Conservation (phyloP, 208 protist species). For the Acanthamoeba polyphaga region DNA sequence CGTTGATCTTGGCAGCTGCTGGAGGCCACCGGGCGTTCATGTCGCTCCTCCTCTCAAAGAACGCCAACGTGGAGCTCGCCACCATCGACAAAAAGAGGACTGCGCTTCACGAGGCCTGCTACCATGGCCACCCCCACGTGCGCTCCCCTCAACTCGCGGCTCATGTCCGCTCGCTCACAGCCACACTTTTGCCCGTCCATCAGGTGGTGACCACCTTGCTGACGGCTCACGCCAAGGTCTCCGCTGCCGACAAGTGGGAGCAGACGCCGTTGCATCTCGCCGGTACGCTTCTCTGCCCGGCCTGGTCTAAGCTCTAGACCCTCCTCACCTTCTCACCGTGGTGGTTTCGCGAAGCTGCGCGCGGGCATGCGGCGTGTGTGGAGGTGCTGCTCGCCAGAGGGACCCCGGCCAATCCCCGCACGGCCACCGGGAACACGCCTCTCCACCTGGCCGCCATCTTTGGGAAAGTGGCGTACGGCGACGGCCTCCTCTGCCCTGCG, state of each 20-base stretch:
- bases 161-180: too few species aligned
- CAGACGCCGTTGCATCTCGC: slow-evolving; percentile 36
- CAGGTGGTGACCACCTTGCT: neutral
- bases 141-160: too few species aligned
- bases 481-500: neutral
- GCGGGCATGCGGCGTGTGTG: slow-evolving; percentile 29
- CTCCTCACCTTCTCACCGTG: too few species aligned
- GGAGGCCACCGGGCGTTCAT: neutral
- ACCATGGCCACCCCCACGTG: slow-evolving; percentile 18
- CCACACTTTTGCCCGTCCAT: too few species aligned
- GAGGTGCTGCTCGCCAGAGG: neutral
- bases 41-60: slow-evolving; percentile 35
- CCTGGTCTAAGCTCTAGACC: neutral
- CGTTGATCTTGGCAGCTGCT: slow-evolving; percentile 1
- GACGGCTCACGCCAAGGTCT: neutral
- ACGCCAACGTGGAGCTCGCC: slow-evolving; percentile 6
- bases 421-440: slow-evolving; percentile 27
- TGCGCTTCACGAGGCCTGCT: slow-evolving; percentile 32
- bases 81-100: slow-evolving; percentile 41
- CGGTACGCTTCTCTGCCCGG: neutral
- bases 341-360: neutral
- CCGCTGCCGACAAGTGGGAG: slow-evolving; percentile 15
- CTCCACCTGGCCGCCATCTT: slow-evolving; percentile 11
- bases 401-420: neutral
- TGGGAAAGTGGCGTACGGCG: neutral